Base-by-base conservation (phyloP, 148 eudicot species). In the Rhododendron mucronatum region DNA sequence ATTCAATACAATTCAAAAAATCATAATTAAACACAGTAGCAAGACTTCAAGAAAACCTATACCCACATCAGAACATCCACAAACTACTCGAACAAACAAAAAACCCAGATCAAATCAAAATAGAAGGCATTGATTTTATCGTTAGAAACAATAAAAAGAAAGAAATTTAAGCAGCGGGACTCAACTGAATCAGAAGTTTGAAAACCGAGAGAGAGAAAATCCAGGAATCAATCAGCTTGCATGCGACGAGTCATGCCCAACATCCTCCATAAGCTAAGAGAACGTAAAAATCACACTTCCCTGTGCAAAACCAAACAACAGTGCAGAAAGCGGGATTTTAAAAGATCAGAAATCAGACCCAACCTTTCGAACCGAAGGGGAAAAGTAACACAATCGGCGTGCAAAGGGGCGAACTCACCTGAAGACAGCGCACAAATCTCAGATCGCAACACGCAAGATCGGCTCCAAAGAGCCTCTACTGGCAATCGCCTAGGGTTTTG, bases 201-300 rank as follows among this genome's bases (percentile, higher is more conserved):
- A 78, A 61, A 15, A 63, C 5, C 86, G 18, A 50, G 48, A 65
- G 78, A 81, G 37, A 53, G 80, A 82, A 47, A 57, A 76, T 74
- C 86, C 23, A 14, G 26, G 37, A 33, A 82, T 82, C 39, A 77
- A 82, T 73, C 37, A 88, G 86, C 53, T 76, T 80, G 87, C 91
- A 90, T 90, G 90, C 86, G 83, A 41, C 82, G 53, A 80, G 78
- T 59, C 3, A 65, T 74, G 76, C 77, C 85, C 76, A 86, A 78
- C 87, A 82, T 83, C 82, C 86, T 84, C 83, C 83, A 73, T 7
- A 77, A 74, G 83, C 84, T 83, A 88, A 84, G 78, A 87, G 86
- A 90, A 87, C 88, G 85, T 87, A 89, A 85, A 89, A 90, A 82
- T 71, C 87, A 84, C 84, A 87, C 89, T 85, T 71, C 76, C 33